phyloP scores from a whole-genome alignment of 2,329 filamentous ascomycete species.

The Colletotrichum godetiae region DNA sequence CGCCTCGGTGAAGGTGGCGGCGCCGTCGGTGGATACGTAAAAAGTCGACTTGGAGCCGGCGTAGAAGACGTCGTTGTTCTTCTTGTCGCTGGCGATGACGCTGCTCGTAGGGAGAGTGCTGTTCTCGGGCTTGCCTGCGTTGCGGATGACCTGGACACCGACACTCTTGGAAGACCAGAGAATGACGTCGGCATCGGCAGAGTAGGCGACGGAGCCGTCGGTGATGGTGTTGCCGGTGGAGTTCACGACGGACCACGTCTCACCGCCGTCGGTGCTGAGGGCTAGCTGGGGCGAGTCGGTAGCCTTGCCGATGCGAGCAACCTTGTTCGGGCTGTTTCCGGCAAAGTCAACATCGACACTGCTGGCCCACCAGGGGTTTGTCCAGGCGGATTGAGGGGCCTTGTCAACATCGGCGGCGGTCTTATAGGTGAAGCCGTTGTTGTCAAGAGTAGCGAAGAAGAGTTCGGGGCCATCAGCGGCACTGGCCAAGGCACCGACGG shows the following conservation, averaged over 20 bases:
- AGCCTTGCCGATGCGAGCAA: conserved; percentile 62
- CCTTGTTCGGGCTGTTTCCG: conserved; percentile 55
- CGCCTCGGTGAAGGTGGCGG: conserved; percentile 54
- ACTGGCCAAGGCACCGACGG: conserved; percentile 60
- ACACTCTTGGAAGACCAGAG: conserved; percentile 57
- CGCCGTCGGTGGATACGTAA: conserved; percentile 63
- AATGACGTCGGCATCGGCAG: conserved; percentile 61
- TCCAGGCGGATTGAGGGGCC: conserved; percentile 57
- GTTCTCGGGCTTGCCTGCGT: conserved; percentile 54
- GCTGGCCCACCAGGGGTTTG: conserved; percentile 57
- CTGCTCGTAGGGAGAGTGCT: conserved; percentile 58
- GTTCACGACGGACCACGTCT: conserved; percentile 59
- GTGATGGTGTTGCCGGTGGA: conserved; percentile 56
- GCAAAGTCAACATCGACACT: conserved; percentile 61
- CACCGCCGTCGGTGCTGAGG: conserved; percentile 61
- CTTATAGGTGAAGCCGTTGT: conserved; percentile 62
- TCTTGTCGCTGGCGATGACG: conserved; percentile 65
- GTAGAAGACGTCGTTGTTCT: conserved; percentile 64
- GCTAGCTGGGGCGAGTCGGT: conserved; percentile 57
- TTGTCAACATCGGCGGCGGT: conserved; percentile 50
- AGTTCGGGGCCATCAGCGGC: conserved; percentile 62
- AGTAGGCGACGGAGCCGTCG: conserved; percentile 61
- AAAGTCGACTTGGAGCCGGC: conserved; percentile 57
- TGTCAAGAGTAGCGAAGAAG: conserved; percentile 62
- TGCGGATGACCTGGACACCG: conserved; percentile 55